A percentile compares a stretch with the other conserved stretches of the same genome.
phyloP scores from a whole-genome alignment of 345 rosid genomes.

The Kandelia obovata region DNA sequence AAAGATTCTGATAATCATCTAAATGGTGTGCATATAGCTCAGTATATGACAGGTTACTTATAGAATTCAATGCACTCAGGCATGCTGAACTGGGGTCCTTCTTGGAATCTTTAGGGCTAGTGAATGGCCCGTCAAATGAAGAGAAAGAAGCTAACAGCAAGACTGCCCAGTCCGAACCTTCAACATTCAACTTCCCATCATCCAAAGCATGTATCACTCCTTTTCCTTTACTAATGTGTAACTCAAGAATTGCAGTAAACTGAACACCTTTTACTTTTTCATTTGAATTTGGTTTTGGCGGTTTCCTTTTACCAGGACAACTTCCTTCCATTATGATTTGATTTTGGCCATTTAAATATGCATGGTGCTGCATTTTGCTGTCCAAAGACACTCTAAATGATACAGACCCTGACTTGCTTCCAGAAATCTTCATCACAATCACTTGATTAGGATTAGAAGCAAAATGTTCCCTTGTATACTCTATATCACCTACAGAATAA shows the following conservation, averaged over 20 bases:
- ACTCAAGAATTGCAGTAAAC: conserved; percentile 62
- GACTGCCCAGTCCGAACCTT: conserved; percentile 76
- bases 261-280: conserved; percentile 59
- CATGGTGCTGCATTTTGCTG: conserved; percentile 56
- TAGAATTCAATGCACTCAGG: conserved; percentile 31
- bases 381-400: conserved; percentile 63
- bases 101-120: conserved; percentile 63
- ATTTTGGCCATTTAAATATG: conserved; percentile 41
- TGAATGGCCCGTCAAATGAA: conserved; percentile 80
- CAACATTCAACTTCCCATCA: conserved; percentile 63
- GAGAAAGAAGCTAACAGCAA: conserved; percentile 59
- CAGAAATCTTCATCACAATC: conserved; percentile 59
- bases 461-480: conserved; percentile 63
- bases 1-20: conserved; percentile 70
- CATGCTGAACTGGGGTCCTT: conserved; percentile 56
- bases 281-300: conserved; percentile 36
- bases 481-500: conserved; percentile 58
- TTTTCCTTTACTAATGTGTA: conserved; percentile 51
- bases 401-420: conserved; percentile 54
- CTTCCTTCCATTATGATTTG: conserved; percentile 64
- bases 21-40: conserved; percentile 67
- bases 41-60: conserved; percentile 49
- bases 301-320: conserved; percentile 66
- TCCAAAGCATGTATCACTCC: conserved; percentile 47
- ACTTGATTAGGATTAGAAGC: conserved; percentile 73